Evolutionary conservation across 208 protist genomes (phyloP).

Genomic region (Wallacemonas sp.): DNA sequence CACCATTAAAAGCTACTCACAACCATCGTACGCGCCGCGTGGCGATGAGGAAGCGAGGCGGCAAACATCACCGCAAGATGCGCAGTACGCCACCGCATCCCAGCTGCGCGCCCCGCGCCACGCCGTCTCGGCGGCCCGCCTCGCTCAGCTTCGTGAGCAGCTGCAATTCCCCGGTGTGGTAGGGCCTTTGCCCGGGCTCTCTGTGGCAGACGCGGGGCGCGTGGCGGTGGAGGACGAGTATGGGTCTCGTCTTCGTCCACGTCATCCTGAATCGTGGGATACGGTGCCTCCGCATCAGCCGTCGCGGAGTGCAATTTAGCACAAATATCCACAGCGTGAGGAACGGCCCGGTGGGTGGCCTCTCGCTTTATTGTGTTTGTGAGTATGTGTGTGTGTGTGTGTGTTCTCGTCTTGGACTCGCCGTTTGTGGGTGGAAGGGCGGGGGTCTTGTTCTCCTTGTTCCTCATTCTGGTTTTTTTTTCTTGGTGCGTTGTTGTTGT

Average conservation of each 20-base stretch:
- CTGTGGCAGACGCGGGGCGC: constrained; percentile 5
- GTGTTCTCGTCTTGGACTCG: too few relatives aligned
- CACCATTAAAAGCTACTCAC: constrained; percentile 61
- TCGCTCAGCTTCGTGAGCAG: constrained; percentile 58
- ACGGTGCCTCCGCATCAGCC: constrained; percentile 85
- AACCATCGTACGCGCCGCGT: constrained; percentile 18
- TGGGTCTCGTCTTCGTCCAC: constrained; percentile 67
- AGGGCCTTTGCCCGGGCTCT: constrained; percentile 8
- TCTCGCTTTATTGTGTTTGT: constrained; percentile 5
- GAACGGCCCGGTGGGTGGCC: too few relatives aligned
- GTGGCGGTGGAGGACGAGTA: constrained; percentile 49
- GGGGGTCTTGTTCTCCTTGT: not conserved
- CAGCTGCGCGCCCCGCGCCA: constrained; percentile 41
- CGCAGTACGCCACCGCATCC: constrained; percentile 24
- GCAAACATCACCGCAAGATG: not conserved
- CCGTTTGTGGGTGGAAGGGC: too few relatives aligned
- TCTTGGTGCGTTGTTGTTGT: constrained; percentile 11
- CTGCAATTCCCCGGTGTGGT: constrained; percentile 42
- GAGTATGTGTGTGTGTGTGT: not conserved
- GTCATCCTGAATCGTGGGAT: constrained; percentile 85
- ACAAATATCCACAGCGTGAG: not conserved
- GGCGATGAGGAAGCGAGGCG: not conserved
- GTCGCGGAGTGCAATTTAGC: constrained; percentile 37
- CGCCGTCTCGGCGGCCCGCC: constrained; percentile 41
- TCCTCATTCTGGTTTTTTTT: constrained; percentile 2